Evolutionary conservation across 345 rosid species (phyloP).

Genomic region (Eucalyptus urophylla): DNA sequence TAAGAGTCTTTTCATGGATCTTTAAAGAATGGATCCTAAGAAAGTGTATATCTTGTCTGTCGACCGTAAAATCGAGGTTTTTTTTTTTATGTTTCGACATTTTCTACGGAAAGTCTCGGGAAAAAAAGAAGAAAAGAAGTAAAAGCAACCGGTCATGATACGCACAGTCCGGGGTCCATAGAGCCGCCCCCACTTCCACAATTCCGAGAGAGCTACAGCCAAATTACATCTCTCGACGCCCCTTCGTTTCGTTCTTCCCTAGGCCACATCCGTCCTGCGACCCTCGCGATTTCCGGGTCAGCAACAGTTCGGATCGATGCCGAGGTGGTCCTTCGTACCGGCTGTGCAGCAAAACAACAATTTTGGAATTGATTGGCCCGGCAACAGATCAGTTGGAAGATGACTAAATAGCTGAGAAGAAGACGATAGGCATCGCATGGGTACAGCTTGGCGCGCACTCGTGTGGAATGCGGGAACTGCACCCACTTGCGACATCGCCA

Average conservation of each 20-base stretch:
- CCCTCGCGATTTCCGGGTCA: background rate
- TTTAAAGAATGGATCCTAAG: fast-evolving
- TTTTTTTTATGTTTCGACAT: background rate
- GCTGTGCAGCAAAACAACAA: background rate
- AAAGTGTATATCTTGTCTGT: background rate
- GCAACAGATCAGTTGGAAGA: background rate
- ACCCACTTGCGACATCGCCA: background rate
- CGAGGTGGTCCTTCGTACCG: background rate
- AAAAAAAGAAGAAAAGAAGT: fast-evolving
- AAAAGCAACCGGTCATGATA: background rate
- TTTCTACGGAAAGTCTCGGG: background rate
- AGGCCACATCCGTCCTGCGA: background rate
- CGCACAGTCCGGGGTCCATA: background rate
- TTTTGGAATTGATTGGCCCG: background rate
- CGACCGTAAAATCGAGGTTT: fast-evolving
- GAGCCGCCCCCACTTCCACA: background rate
- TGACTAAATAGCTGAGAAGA: background rate
- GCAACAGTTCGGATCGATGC: background rate
- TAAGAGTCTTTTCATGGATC: background rate
- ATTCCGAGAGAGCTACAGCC: background rate
- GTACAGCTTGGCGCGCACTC: background rate
- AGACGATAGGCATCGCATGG: background rate
- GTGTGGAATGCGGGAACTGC: background rate
- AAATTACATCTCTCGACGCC: background rate
- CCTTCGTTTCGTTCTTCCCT: background rate